A percentile compares a stretch with the other conserved stretches of the same genome.
These are phyloP conservation scores for Neodidymelliopsis sp. DNA, from an alignment of 2,329 filamentous ascomycete genomes.

Conservation along the genomic window DNA sequence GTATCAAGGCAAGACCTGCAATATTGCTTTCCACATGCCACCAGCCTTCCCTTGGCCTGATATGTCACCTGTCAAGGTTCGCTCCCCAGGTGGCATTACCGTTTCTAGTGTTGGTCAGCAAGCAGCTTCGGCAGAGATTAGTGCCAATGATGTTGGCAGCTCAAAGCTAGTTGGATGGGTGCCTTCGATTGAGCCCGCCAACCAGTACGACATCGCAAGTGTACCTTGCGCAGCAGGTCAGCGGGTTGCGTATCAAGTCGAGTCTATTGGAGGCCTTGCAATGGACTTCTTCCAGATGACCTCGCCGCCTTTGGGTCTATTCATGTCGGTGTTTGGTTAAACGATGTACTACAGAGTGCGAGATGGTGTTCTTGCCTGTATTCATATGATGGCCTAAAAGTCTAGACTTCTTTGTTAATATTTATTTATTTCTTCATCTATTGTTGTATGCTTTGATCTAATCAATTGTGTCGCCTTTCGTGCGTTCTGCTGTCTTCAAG, in stretches of 20 bases:
- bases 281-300: constrained; percentile 41
- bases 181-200: constrained; percentile 19
- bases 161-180: constrained; percentile 24
- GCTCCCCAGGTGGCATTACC: constrained; percentile 45
- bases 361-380: constrained; percentile 8
- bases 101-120: constrained; percentile 34
- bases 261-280: constrained; percentile 31
- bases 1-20: constrained; percentile 55
- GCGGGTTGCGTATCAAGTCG: constrained; percentile 32
- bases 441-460: not conserved
- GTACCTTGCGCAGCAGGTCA: constrained; percentile 36
- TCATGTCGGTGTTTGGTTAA: constrained; percentile 22
- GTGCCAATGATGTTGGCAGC: constrained; percentile 13
- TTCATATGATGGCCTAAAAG: constrained; percentile 9
- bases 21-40: constrained; percentile 58
- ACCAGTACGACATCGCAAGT: constrained; percentile 32
- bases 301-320: constrained; percentile 32
- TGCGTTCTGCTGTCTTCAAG: too few relatives aligned
- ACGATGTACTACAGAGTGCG: constrained; percentile 1
- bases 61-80: constrained; percentile 44
- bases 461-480: too few relatives aligned
- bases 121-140: constrained; percentile 14
- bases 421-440: constrained; percentile 8
- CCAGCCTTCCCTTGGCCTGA: constrained; percentile 39
- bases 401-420: constrained; percentile 17